A percentile compares a stretch with the other conserved stretches of the same genome.
Conservation (phyloP, 148 eudicot genomes). For the Bassia scoparia region DNA sequence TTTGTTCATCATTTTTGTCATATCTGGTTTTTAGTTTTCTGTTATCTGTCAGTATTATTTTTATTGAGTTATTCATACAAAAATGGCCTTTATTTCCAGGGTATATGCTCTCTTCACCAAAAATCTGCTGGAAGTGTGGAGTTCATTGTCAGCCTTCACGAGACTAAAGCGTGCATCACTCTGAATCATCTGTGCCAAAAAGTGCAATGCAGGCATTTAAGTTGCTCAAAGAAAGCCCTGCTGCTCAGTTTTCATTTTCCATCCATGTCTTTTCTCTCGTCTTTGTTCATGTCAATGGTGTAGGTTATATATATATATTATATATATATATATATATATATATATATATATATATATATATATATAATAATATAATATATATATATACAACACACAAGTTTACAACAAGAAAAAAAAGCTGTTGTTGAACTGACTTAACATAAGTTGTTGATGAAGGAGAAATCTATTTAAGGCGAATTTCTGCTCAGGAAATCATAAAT, state of each 20-base stretch:
- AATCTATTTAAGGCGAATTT: background rate
- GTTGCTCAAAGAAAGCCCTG: constrained; percentile 62
- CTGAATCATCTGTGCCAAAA: constrained; percentile 41
- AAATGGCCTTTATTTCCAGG: constrained; percentile 10
- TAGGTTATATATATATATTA: no score
- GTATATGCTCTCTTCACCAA: constrained; percentile 37
- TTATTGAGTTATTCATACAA: background rate
- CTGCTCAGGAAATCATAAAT: background rate
- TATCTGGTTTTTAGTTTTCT: no score
- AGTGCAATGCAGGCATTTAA: constrained; percentile 73
- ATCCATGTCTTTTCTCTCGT: background rate
- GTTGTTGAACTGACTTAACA: background rate
- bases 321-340: no score
- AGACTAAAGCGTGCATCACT: constrained; percentile 43
- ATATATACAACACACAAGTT: no score
- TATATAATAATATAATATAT: no score
- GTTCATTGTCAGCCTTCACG: constrained; percentile 30
- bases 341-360: no score
- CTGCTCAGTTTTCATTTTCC: constrained; percentile 49
- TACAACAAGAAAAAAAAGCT: no score
- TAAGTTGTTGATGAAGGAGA: background rate
- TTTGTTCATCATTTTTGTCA: no score
- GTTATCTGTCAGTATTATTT: background rate
- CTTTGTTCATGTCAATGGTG: constrained; percentile 7
- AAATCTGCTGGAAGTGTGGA: constrained; percentile 30